phyloP scores from a whole-genome alignment of 768 basidiomycete species.

The Amanita molliuscula region DNA sequence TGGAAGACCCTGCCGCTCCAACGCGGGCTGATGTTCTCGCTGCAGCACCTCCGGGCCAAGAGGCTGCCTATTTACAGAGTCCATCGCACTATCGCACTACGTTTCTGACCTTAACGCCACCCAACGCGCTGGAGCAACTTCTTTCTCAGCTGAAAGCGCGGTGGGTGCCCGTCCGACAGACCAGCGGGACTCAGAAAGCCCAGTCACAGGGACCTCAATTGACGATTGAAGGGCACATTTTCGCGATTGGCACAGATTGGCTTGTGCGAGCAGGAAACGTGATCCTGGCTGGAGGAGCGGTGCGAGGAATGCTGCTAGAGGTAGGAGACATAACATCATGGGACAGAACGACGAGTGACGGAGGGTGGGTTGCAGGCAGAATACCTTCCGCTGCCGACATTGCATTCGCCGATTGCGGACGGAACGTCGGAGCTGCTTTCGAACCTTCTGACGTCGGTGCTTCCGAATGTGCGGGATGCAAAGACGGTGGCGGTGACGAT shows the following conservation, averaged over 20 bases:
- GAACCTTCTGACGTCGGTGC: slow-evolving; percentile 61
- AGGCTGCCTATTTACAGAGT: slow-evolving; percentile 31
- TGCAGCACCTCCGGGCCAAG: slow-evolving; percentile 32
- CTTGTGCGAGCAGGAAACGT: slow-evolving; percentile 74
- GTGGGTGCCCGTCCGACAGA: slow-evolving; percentile 63
- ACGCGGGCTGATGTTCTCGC: slow-evolving; percentile 49
- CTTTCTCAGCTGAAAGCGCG: slow-evolving; percentile 64
- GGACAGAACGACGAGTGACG: slow-evolving; percentile 3
- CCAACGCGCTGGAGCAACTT: slow-evolving; percentile 66
- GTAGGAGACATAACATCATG: slow-evolving; percentile 21
- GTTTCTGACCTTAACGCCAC: slow-evolving; percentile 66
- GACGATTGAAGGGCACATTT: slow-evolving; percentile 65
- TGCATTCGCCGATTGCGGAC: slow-evolving; percentile 53
- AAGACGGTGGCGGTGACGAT: slow-evolving; percentile 72
- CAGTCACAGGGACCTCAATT: slow-evolving; percentile 51
- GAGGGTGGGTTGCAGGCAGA: slow-evolving; percentile 44
- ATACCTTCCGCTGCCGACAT: slow-evolving; percentile 66
- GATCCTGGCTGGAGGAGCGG: slow-evolving; percentile 58
- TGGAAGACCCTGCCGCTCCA: slow-evolving; percentile 70
- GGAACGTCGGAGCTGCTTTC: slow-evolving; percentile 68
- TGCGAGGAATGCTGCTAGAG: slow-evolving; percentile 82
- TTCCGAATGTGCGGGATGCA: slow-evolving; percentile 65
- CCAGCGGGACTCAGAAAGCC: slow-evolving; percentile 29
- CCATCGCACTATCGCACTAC: slow-evolving; percentile 68
- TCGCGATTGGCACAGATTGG: slow-evolving; percentile 74